Evolutionary conservation across 306 rosid species (phyloP).

Genomic region (Cyclanthera cordifolia): DNA sequence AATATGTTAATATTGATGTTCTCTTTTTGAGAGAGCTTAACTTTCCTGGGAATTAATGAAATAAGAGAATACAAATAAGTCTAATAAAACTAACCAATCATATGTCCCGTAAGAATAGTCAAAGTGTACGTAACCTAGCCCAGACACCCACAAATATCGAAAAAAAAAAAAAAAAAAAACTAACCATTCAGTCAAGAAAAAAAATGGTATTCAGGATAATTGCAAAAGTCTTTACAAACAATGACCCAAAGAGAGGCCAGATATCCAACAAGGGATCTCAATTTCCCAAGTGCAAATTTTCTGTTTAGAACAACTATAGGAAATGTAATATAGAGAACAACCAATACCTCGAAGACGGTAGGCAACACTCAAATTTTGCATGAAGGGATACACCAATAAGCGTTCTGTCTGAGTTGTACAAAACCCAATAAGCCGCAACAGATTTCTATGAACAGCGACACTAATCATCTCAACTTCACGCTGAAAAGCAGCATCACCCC

Average conservation of each 20-base stretch:
- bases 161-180: too few species aligned
- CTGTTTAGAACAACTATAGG: background rate
- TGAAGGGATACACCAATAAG: slow-evolving; percentile 83
- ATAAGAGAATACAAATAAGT: too few species aligned
- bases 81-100: too few species aligned
- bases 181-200: too few species aligned
- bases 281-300: background rate
- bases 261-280: too few species aligned
- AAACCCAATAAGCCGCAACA: slow-evolving; percentile 76
- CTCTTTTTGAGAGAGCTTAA: background rate
- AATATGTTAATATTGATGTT: background rate
- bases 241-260: too few species aligned
- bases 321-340: background rate
- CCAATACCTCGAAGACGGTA: slow-evolving; percentile 71
- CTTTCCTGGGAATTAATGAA: too few species aligned
- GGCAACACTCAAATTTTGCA: slow-evolving; percentile 97
- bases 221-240: too few species aligned
- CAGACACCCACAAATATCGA: too few species aligned
- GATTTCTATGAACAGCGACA: slow-evolving; percentile 85
- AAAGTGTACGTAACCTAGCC: too few species aligned
- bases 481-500: slow-evolving; percentile 94
- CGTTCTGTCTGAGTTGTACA: slow-evolving; percentile 95
- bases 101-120: too few species aligned
- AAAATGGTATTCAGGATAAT: too few species aligned
- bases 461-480: slow-evolving; percentile 99